Evolutionary conservation across 2,329 filamentous ascomycete species (phyloP).

Genomic region (Zymoseptoria passerinii): DNA sequence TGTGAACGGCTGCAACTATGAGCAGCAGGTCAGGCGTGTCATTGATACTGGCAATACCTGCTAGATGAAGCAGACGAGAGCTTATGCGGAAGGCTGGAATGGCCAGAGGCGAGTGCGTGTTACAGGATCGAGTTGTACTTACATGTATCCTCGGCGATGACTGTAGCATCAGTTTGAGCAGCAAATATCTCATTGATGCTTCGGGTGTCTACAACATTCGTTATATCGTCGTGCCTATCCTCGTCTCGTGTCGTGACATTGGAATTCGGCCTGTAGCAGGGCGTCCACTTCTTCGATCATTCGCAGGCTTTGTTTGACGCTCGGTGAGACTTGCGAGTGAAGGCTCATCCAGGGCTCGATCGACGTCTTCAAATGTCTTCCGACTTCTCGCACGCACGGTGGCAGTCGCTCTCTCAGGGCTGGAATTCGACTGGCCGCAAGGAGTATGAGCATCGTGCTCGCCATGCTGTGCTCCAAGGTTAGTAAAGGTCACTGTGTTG

Average conservation of each 20-base stretch:
- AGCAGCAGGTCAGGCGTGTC: constrained; percentile 38
- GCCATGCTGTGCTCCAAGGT: not conserved
- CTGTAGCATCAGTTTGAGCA: no score
- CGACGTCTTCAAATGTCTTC: constrained; percentile 1
- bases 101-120: no score
- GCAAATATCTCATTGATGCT: no score
- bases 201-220: no score
- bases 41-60: constrained; percentile 17
- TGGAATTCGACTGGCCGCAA: constrained; percentile 5
- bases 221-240: not conserved
- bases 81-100: no score
- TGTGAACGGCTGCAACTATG: constrained; percentile 35
- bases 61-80: no score
- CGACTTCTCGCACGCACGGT: not conserved
- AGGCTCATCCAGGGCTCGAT: constrained; percentile 8
- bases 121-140: no score
- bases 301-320: constrained; percentile 7
- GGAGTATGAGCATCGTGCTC: constrained; percentile 9
- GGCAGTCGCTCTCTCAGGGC: constrained; percentile 5
- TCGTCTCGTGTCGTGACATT: not conserved
- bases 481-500: not conserved
- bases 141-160: no score
- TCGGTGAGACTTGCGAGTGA: constrained; percentile 5
- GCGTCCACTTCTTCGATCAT: constrained; percentile 5
- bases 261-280: constrained; percentile 1